These are phyloP conservation scores for Dactylis glomerata DNA, from an alignment of 176 grass and related monocot species.

Conservation along the genomic window DNA sequence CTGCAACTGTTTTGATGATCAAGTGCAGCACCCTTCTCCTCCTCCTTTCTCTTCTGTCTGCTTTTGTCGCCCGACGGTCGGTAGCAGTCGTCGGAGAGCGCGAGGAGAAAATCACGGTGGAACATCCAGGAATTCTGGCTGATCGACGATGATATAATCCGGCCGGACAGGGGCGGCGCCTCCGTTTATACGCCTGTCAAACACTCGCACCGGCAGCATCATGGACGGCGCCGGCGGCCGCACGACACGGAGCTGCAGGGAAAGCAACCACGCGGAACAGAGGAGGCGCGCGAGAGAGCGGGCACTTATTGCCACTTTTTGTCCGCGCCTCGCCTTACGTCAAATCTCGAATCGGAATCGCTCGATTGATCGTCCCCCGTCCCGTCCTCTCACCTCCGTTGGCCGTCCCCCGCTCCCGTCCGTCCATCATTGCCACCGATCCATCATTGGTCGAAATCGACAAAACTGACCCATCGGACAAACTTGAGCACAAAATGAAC, in stretches of 20 bases:
- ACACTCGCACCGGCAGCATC: neutral
- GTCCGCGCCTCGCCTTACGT: conserved; percentile 13
- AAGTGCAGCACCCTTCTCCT: neutral
- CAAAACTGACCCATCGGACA: too few species aligned
- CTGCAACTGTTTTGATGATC: neutral
- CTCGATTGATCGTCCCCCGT: neutral
- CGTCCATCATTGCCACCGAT: conserved; percentile 34
- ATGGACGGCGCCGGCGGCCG: neutral
- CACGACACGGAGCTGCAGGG: neutral
- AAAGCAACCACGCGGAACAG: neutral
- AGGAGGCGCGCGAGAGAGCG: neutral
- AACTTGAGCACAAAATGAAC: too few species aligned
- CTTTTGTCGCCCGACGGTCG: conserved; percentile 3
- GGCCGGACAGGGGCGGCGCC: neutral
- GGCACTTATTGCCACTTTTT: conserved; percentile 27
- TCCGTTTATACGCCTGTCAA: neutral
- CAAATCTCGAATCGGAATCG: conserved; percentile 47
- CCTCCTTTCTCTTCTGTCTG: neutral
- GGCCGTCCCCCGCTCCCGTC: neutral
- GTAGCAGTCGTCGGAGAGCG: neutral
- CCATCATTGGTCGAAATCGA: too few species aligned
- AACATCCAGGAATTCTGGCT: neutral
- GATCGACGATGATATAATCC: neutral
- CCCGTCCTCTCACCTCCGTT: neutral
- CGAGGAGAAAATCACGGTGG: neutral